A percentile compares a stretch with the other conserved stretches of the same genome.
Evolutionary conservation across 2,329 filamentous ascomycete species (phyloP).

Genomic region (Apiospora koreana): DNA sequence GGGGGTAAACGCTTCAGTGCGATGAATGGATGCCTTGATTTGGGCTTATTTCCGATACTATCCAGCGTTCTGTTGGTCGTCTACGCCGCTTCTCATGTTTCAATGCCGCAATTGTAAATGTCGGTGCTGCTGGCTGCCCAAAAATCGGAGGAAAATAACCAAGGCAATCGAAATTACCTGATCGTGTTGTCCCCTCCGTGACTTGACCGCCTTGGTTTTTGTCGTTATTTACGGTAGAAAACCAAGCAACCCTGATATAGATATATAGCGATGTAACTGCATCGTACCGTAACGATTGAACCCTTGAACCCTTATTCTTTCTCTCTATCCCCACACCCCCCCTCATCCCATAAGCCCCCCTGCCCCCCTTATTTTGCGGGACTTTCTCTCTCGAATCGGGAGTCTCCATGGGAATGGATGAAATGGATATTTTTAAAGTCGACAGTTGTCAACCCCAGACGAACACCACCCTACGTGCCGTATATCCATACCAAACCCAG

Average conservation of each 20-base stretch:
- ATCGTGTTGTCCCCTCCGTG: not conserved
- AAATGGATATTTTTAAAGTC: not conserved
- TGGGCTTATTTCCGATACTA: not conserved
- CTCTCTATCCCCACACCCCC: not conserved
- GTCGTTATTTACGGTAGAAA: not conserved
- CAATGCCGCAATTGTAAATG: not conserved
- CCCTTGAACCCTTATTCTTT: not conserved
- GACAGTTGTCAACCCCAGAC: too few species aligned
- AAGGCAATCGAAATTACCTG: not conserved
- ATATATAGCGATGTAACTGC: too few species aligned
- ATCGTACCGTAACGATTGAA: not conserved
- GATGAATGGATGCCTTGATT: not conserved
- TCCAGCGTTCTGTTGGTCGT: too few species aligned
- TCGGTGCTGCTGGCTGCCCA: not conserved
- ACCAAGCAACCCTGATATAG: not conserved
- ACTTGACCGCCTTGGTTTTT: not conserved
- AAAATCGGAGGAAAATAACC: not conserved
- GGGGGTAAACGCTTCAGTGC: not conserved
- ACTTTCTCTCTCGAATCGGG: not conserved
- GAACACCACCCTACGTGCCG: too few species aligned
- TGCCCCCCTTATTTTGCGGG: constrained; percentile 2
- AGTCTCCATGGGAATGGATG: not conserved
- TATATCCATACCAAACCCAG: too few species aligned
- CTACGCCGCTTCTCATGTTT: not conserved
- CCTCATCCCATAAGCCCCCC: not conserved